phyloP scores from a whole-genome alignment of 106 monocot genomes.

The Triglochin maritima region DNA sequence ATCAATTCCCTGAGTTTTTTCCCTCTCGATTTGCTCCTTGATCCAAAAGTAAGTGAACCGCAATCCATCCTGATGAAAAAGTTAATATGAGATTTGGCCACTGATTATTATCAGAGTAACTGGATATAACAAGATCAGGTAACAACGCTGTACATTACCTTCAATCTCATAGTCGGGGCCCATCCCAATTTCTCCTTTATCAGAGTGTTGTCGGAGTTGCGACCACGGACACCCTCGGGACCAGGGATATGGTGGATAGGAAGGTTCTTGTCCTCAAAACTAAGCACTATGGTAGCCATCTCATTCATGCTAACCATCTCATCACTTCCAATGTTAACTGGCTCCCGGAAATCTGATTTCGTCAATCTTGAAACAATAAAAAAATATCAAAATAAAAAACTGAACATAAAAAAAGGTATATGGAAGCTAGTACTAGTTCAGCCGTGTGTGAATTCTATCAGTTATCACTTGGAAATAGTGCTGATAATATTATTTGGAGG shows the following conservation, averaged over 20 bases:
- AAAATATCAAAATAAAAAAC: no score
- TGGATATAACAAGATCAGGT: no score
- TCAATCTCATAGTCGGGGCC: constrained; percentile 88
- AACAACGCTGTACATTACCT: constrained; percentile 19
- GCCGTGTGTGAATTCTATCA: no score
- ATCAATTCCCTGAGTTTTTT: constrained; percentile 52
- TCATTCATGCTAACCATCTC: constrained; percentile 99
- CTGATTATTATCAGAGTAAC: no score
- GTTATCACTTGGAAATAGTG: no score
- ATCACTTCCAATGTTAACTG: constrained; percentile 88
- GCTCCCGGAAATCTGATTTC: constrained; percentile 81
- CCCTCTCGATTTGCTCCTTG: constrained; percentile 87
- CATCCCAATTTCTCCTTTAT: constrained; percentile 93
- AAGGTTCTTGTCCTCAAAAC: constrained; percentile 78
- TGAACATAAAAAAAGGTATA: no score
- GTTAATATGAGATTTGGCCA: no score
- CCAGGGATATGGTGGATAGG: constrained; percentile 98
- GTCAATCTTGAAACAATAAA: constrained; percentile 32
- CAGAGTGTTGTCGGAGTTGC: constrained; percentile 86
- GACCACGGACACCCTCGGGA: constrained; percentile 92
- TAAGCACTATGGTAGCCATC: constrained; percentile 85
- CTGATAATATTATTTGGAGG: no score
- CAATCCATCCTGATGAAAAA: constrained; percentile 58
- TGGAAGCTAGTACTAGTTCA: no score
- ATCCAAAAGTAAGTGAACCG: constrained; percentile 96